Evolutionary conservation across 1,139 yeast genomes (phyloP).

Genomic region (Taphrina flavorubra): DNA sequence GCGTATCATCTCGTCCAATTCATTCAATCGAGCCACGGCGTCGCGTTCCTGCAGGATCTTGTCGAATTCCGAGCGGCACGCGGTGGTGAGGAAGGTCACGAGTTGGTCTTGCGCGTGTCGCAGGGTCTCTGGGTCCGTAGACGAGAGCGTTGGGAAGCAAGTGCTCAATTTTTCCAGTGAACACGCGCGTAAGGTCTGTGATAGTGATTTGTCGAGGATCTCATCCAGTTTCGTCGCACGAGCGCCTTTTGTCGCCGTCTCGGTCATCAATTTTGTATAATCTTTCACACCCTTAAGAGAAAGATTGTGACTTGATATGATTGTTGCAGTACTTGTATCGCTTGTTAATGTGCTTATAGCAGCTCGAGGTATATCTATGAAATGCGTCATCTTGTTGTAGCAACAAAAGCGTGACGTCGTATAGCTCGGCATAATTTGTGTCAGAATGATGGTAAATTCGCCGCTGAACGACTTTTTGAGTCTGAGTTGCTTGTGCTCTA

Average conservation of each 20-base stretch:
- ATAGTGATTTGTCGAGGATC: constrained; percentile 23
- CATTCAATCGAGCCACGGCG: constrained; percentile 27
- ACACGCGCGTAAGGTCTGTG: constrained; percentile 21
- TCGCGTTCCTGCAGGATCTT: constrained; percentile 30
- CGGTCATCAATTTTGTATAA: neutral
- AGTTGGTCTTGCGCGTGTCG: constrained; percentile 34
- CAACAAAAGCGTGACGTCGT: constrained; percentile 5
- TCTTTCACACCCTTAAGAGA: too few species aligned
- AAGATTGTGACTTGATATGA: too few species aligned
- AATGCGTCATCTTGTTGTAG: constrained; percentile 14
- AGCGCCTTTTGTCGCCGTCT: constrained; percentile 14
- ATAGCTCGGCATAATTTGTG: neutral
- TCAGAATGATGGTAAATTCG: neutral
- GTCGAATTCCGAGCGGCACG: constrained; percentile 23
- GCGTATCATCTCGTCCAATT: constrained; percentile 28
- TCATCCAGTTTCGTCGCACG: constrained; percentile 30
- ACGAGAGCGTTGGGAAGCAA: constrained; percentile 39
- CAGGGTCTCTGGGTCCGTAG: constrained; percentile 27
- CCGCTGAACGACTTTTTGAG: too few species aligned
- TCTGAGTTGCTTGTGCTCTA: too few species aligned
- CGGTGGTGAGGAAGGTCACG: constrained; percentile 7
- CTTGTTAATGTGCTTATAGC: too few species aligned
- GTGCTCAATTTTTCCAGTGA: constrained; percentile 26
- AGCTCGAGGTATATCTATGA: too few species aligned
- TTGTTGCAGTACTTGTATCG: too few species aligned